Conservation (phyloP, 2,329 filamentous ascomycete genomes). For the Talaromyces sp. region DNA sequence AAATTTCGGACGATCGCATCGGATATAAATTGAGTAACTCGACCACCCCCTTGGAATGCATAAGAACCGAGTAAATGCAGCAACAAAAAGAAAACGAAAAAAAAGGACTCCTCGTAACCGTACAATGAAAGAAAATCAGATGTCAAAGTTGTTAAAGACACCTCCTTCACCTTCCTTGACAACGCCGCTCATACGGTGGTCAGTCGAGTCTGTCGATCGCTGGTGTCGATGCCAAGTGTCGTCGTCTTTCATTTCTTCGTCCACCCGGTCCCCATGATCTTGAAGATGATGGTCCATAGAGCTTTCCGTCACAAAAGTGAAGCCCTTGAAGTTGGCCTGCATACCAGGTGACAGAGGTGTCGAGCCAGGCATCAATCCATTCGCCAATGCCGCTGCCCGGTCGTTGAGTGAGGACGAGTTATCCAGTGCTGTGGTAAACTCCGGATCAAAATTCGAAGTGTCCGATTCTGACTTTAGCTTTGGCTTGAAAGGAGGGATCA, state of each 20-base stretch:
- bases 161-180: slow-evolving; percentile 36
- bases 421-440: slow-evolving; percentile 92
- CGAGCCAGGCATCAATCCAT: slow-evolving; percentile 73
- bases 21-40: not conserved
- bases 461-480: slow-evolving; percentile 94
- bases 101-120: slow-evolving; percentile 33
- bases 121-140: slow-evolving; percentile 35
- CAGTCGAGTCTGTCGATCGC: slow-evolving; percentile 23
- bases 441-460: slow-evolving; percentile 96
- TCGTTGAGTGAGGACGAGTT: slow-evolving; percentile 85
- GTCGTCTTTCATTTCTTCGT: slow-evolving; percentile 38
- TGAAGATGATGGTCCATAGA: slow-evolving; percentile 64
- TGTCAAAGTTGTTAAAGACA: slow-evolving; percentile 42
- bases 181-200: slow-evolving; percentile 41
- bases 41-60: slow-evolving; percentile 9
- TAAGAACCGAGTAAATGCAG: slow-evolving; percentile 12
- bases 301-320: slow-evolving; percentile 98
- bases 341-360: slow-evolving; percentile 92
- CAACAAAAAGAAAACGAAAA: slow-evolving; percentile 15
- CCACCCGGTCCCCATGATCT: slow-evolving; percentile 34
- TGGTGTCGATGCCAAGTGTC: slow-evolving; percentile 29
- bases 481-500: slow-evolving; percentile 95
- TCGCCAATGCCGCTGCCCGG: slow-evolving; percentile 77
- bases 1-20: not conserved
- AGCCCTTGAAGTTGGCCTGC: slow-evolving; percentile 96